These are phyloP conservation scores for Bruguiera gymnorhiza DNA, from an alignment of 345 rosid genomes.

Conservation along the genomic window DNA sequence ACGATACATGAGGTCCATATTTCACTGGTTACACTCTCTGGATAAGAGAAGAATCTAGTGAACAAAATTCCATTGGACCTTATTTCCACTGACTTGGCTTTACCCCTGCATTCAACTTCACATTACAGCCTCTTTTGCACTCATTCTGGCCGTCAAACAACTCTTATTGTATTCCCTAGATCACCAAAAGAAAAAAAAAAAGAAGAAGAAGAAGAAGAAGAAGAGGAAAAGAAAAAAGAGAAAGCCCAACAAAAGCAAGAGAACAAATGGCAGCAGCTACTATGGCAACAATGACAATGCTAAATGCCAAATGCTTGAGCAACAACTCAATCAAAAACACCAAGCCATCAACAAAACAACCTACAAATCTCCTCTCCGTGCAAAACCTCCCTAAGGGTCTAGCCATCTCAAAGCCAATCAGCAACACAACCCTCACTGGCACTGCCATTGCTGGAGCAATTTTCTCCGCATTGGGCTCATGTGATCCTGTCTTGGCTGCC, in stretches of 20 bases:
- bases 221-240: neutral
- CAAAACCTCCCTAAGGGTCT: constrained; percentile 50
- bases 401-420: constrained; percentile 28
- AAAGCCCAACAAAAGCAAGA: neutral
- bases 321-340: constrained; percentile 35
- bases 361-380: constrained; percentile 30
- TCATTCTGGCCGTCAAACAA: constrained; percentile 1
- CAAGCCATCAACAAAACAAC: constrained; percentile 32
- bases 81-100: constrained; percentile 10
- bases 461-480: constrained; percentile 61
- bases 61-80: constrained; percentile 37
- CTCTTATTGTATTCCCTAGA: neutral
- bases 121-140: neutral
- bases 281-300: constrained; percentile 58
- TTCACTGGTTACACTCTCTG: constrained; percentile 22
- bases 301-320: constrained; percentile 54
- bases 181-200: neutral
- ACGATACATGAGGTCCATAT: constrained; percentile 36
- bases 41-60: constrained; percentile 67
- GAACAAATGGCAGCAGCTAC: constrained; percentile 54
- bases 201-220: too few relatives aligned
- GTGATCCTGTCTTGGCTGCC: constrained; percentile 79
- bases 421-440: constrained; percentile 28
- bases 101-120: constrained; percentile 7
- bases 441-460: constrained; percentile 75